These are phyloP conservation scores for Torulaspora delbrueckii DNA, from an alignment of 805 yeast species.

Conservation along the genomic window DNA sequence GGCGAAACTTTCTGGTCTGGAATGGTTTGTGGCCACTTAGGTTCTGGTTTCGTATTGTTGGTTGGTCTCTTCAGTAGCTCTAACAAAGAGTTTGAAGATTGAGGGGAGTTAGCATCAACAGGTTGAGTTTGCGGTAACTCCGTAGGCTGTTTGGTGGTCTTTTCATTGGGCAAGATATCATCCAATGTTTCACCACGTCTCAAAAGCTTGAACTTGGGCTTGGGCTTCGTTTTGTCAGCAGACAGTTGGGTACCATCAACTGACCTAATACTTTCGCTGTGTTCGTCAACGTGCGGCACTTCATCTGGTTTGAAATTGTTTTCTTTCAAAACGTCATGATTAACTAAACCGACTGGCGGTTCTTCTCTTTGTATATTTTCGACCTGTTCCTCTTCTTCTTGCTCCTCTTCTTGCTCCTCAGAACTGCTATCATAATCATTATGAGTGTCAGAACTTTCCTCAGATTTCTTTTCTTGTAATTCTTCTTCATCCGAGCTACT, in stretches of 20 bases:
- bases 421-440: slow-evolving; percentile 31
- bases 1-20: slow-evolving; percentile 7
- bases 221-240: slow-evolving; percentile 14
- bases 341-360: background rate
- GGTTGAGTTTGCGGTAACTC: background rate
- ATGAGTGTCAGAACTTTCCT: slow-evolving; percentile 10
- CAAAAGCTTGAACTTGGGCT: slow-evolving; percentile 35
- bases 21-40: background rate
- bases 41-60: background rate
- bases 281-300: slow-evolving; percentile 24
- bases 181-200: slow-evolving; percentile 37
- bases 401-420: slow-evolving; percentile 18
- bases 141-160: background rate
- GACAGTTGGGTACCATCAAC: slow-evolving; percentile 7
- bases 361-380: slow-evolving; percentile 14
- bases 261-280: slow-evolving; percentile 16
- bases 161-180: slow-evolving; percentile 11
- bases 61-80: slow-evolving; percentile 7
- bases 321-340: slow-evolving; percentile 13
- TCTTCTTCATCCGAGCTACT: slow-evolving; percentile 4
- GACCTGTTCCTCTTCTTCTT: slow-evolving; percentile 19
- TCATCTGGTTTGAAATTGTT: slow-evolving; percentile 16
- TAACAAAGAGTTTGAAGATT: slow-evolving; percentile 6
- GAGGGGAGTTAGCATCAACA: background rate
- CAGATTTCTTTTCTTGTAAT: background rate